A percentile compares a stretch with the other conserved stretches of the same genome.
These are phyloP conservation scores for Pochonia chlamydosporia DNA, from an alignment of 2,329 filamentous ascomycete genomes.

Conservation along the genomic window DNA sequence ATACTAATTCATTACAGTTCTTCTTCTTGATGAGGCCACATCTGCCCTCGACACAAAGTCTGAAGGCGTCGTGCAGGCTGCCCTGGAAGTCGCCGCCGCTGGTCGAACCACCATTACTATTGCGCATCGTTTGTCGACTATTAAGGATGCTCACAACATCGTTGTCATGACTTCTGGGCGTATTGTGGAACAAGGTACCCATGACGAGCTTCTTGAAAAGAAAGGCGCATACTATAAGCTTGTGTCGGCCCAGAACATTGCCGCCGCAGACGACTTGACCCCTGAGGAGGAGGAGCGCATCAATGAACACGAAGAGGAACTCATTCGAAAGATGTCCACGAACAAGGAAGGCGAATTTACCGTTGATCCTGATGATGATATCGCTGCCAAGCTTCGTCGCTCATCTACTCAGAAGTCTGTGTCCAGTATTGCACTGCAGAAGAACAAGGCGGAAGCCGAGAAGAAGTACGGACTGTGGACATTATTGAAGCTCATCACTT, in stretches of 20 bases:
- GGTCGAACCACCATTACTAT: slow-evolving; percentile 95
- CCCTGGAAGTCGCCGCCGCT: slow-evolving; percentile 76
- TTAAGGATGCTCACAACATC: slow-evolving; percentile 91
- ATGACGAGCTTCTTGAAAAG: slow-evolving; percentile 68
- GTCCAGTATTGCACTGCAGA: slow-evolving; percentile 66
- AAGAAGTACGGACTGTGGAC: slow-evolving; percentile 65
- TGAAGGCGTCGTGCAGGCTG: slow-evolving; percentile 89
- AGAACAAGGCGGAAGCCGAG: slow-evolving; percentile 41
- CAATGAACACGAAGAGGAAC: slow-evolving; percentile 43
- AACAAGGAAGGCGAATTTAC: slow-evolving; percentile 34
- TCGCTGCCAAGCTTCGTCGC: slow-evolving; percentile 51
- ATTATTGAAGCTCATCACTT: slow-evolving; percentile 70
- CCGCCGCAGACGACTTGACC: slow-evolving; percentile 49
- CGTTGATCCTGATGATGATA: slow-evolving; percentile 58
- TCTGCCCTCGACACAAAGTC: slow-evolving; percentile 91
- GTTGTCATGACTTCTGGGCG: slow-evolving; percentile 81
- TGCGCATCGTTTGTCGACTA: slow-evolving; percentile 90
- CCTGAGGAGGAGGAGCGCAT: slow-evolving; percentile 45
- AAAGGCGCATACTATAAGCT: slow-evolving; percentile 75
- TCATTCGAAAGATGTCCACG: slow-evolving; percentile 42
- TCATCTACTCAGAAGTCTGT: slow-evolving; percentile 50
- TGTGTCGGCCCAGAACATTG: slow-evolving; percentile 83
- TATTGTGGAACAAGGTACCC: slow-evolving; percentile 91
- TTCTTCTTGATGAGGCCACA: slow-evolving; percentile 92
- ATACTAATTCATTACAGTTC: slow-evolving; percentile 37